Evolutionary conservation across 2,329 filamentous ascomycete species (phyloP).

Genomic region (Penicillium janthinellum): DNA sequence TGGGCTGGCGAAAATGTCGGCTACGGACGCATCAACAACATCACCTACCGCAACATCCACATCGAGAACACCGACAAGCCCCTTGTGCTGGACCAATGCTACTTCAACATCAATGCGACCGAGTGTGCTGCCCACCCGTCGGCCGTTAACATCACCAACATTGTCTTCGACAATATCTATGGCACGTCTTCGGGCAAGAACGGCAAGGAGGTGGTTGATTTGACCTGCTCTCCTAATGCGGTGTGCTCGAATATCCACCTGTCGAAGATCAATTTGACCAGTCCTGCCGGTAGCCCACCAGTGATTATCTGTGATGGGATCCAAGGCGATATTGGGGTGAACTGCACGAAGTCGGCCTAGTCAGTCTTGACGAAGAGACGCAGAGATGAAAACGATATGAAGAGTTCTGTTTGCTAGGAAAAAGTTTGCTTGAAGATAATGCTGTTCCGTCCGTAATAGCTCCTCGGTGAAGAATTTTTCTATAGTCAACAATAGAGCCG

Average conservation of each 20-base stretch:
- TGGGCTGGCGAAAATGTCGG: conserved; percentile 62
- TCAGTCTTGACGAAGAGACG: neutral
- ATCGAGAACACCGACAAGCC: conserved; percentile 61
- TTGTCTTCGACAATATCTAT: conserved; percentile 61
- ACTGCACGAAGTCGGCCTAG: conserved; percentile 27
- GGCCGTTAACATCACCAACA: conserved; percentile 60
- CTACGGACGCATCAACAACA: conserved; percentile 63
- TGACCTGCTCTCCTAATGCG: conserved; percentile 60
- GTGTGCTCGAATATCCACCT: conserved; percentile 60
- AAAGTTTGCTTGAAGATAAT: neutral
- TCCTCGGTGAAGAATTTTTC: neutral
- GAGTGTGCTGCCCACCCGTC: conserved; percentile 58
- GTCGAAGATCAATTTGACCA: conserved; percentile 57
- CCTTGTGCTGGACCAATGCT: conserved; percentile 63
- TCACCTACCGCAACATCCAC: conserved; percentile 64
- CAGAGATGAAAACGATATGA: neutral
- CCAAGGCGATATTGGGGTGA: conserved; percentile 44
- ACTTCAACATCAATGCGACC: conserved; percentile 59
- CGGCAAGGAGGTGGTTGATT: conserved; percentile 56
- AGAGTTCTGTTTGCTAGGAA: neutral
- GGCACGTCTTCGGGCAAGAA: conserved; percentile 60
- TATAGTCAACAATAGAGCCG: neutral
- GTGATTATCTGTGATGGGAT: conserved; percentile 57
- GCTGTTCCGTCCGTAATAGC: neutral
- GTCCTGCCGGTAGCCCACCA: conserved; percentile 48